Conservation (phyloP, 2,329 filamentous ascomycete species). For the Basipetospora chlamydospora region DNA sequence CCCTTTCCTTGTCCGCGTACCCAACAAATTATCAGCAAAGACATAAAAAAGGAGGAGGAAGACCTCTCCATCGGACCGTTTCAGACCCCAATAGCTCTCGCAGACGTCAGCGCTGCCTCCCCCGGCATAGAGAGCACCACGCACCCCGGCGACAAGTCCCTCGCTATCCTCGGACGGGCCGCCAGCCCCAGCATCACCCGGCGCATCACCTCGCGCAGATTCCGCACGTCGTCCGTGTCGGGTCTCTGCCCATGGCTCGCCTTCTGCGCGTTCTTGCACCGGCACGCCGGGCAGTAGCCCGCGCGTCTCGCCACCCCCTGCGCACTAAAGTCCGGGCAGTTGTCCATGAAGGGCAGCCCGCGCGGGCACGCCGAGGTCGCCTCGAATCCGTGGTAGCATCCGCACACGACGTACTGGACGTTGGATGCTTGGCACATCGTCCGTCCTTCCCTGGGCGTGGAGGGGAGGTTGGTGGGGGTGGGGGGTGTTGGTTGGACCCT, state of each 20-base stretch:
- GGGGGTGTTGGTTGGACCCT: background rate
- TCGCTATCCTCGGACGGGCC: background rate
- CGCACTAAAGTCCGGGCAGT: background rate
- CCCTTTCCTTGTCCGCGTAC: too few relatives aligned
- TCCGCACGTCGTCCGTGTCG: background rate
- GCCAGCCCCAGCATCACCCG: background rate
- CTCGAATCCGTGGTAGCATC: background rate
- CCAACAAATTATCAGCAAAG: too few relatives aligned
- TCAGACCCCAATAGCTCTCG: too few relatives aligned
- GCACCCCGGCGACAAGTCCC: background rate
- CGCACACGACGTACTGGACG: constrained; percentile 3
- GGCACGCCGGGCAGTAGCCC: constrained; percentile 2
- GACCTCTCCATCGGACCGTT: too few relatives aligned
- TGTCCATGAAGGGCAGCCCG: background rate
- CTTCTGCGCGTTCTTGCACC: background rate
- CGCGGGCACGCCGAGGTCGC: background rate
- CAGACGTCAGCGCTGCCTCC: too few relatives aligned
- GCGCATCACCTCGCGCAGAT: background rate
- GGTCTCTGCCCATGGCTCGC: background rate
- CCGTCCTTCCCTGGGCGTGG: too few relatives aligned
- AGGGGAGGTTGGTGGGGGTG: background rate
- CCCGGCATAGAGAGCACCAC: too few relatives aligned
- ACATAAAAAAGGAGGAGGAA: too few relatives aligned
- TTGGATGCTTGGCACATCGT: constrained; percentile 3
- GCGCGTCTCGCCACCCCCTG: background rate